Percentiles rank a stretch among this genome's conserved stretches.
Evolutionary conservation across 23 red algal species (phyloP).

Genomic region (Chondrus crispus): DNA sequence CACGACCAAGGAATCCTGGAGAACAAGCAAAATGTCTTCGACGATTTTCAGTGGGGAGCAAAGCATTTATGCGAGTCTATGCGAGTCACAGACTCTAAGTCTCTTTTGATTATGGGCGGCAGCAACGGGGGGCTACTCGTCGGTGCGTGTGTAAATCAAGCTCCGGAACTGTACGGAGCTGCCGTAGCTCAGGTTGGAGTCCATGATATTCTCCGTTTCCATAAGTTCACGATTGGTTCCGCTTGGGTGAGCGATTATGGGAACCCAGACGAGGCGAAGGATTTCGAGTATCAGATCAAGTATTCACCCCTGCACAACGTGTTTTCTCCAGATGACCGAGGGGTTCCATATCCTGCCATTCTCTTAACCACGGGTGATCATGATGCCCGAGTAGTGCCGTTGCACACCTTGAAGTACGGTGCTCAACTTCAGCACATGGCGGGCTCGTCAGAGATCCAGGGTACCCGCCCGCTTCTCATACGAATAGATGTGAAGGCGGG

Average conservation of each 20-base stretch:
- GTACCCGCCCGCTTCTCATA: constrained; percentile 50
- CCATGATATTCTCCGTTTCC: constrained; percentile 73
- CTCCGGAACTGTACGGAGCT: constrained; percentile 68
- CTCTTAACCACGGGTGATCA: constrained; percentile 72
- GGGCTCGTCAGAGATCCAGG: constrained; percentile 3
- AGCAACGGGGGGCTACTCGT: constrained; percentile 82
- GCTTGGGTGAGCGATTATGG: constrained; percentile 81
- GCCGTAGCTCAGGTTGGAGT: constrained; percentile 74
- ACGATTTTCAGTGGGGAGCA: constrained; percentile 75
- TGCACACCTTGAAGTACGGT: constrained; percentile 65
- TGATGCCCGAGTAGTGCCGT: constrained; percentile 69
- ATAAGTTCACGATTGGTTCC: constrained; percentile 66
- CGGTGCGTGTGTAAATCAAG: constrained; percentile 74
- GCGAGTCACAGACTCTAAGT: constrained; percentile 24
- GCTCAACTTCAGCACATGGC: constrained; percentile 60
- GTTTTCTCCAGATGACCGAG: constrained; percentile 49
- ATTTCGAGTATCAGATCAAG: constrained; percentile 58
- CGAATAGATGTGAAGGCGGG: constrained; percentile 76
- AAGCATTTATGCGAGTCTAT: constrained; percentile 35
- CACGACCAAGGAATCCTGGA: constrained; percentile 73
- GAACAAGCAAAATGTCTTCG: constrained; percentile 69
- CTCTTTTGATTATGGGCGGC: constrained; percentile 73
- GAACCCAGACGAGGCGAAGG: constrained; percentile 56
- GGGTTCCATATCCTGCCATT: constrained; percentile 62
- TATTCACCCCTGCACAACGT: constrained; percentile 82